These are phyloP conservation scores for Aeminium ludgeri DNA, from an alignment of 495 filamentous ascomycete genomes.

Conservation along the genomic window DNA sequence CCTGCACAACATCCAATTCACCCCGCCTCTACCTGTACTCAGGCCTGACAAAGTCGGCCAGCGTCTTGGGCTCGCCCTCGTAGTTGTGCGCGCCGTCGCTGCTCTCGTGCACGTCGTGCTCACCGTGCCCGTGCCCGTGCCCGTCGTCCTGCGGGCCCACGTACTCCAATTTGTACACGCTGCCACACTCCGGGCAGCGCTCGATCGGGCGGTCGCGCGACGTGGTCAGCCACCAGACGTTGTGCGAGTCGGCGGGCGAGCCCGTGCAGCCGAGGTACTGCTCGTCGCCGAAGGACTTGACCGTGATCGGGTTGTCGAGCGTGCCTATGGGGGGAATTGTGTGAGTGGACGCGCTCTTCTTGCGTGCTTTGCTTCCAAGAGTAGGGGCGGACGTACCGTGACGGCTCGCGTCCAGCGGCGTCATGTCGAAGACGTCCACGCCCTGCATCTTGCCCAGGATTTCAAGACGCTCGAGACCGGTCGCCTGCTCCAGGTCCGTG, in stretches of 20 bases:
- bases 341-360: neutral
- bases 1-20: too few relatives aligned
- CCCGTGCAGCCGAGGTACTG: constrained; percentile 96
- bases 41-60: constrained; percentile 81
- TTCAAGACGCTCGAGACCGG: constrained; percentile 94
- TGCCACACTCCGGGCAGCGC: constrained; percentile 90
- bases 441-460: constrained; percentile 99
- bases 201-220: constrained; percentile 78
- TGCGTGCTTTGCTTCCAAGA: too few relatives aligned
- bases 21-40: constrained; percentile 53
- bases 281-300: constrained; percentile 83
- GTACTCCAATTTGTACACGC: constrained; percentile 93
- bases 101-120: constrained; percentile 16
- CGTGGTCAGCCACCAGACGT: constrained; percentile 73
- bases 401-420: constrained; percentile 77
- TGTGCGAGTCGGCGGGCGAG: constrained; percentile 78
- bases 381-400: constrained; percentile 58
- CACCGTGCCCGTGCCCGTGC: constrained; percentile 34
- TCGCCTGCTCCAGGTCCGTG: constrained; percentile 84
- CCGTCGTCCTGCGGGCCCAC: constrained; percentile 46
- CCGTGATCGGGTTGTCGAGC: constrained; percentile 70
- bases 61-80: constrained; percentile 68
- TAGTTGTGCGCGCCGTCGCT: constrained; percentile 25
- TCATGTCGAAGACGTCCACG: constrained; percentile 96
- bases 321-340: constrained; percentile 50